Conservation (phyloP, 2,329 filamentous ascomycete genomes). For the Microdochium trichocladiopsis region DNA sequence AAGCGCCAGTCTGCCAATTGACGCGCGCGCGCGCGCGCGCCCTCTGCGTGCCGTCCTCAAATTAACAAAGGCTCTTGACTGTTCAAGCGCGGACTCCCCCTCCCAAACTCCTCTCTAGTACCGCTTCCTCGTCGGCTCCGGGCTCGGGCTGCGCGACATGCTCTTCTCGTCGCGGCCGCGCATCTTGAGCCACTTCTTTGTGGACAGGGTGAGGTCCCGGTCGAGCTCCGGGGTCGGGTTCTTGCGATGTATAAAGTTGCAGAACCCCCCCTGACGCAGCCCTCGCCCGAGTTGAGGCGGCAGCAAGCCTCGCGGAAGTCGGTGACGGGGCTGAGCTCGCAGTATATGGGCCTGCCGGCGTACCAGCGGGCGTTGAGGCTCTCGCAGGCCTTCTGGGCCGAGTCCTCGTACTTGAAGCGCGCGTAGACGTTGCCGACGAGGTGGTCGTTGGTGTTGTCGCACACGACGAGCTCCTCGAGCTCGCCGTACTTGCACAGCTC, state of each 20-base stretch:
- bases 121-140: slow-evolving; percentile 71
- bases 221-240: slow-evolving; percentile 87
- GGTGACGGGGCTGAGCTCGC: slow-evolving; percentile 92
- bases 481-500: slow-evolving; percentile 99
- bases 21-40: too few relatives aligned
- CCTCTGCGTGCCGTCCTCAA: too few relatives aligned
- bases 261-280: slow-evolving; percentile 96
- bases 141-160: slow-evolving; percentile 74
- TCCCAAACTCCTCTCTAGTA: slow-evolving; percentile 43
- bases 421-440: slow-evolving; percentile 99
- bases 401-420: slow-evolving; percentile 99
- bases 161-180: slow-evolving; percentile 80
- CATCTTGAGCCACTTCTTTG: slow-evolving; percentile 92
- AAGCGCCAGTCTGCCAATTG: too few relatives aligned
- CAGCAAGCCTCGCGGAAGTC: slow-evolving; percentile 98
- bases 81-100: too few relatives aligned
- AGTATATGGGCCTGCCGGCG: slow-evolving; percentile 93
- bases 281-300: slow-evolving; percentile 87
- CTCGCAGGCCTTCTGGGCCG: slow-evolving; percentile 88
- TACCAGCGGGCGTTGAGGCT: slow-evolving; percentile 94
- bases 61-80: too few relatives aligned
- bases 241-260: slow-evolving; percentile 99
- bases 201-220: slow-evolving; percentile 75
- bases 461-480: slow-evolving; percentile 95
- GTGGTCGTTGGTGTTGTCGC: slow-evolving; percentile 99